Evolutionary conservation across 2,329 filamentous ascomycete genomes (phyloP).

Genomic region (Colletotrichum sidae): DNA sequence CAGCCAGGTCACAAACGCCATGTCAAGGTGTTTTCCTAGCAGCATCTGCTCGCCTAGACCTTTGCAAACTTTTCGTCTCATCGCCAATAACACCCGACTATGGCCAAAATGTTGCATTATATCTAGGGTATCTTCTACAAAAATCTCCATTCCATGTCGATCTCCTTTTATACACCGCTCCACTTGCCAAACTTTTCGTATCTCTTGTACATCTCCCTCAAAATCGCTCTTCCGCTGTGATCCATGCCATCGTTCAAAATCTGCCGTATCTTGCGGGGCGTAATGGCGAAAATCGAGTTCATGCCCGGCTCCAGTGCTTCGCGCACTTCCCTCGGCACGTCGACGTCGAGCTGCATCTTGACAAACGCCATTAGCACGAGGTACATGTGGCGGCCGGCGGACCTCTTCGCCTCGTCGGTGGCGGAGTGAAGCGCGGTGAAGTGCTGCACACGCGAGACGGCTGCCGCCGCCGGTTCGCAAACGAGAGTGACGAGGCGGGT

Average conservation of each 20-base stretch:
- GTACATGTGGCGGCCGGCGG: constrained; percentile 72
- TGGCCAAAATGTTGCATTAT: constrained; percentile 19
- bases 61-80: no score
- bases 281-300: constrained; percentile 70
- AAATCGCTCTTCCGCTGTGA: constrained; percentile 67
- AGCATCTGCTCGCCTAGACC: no score
- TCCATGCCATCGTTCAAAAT: constrained; percentile 72
- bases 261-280: constrained; percentile 64
- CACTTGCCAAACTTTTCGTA: constrained; percentile 74
- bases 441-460: constrained; percentile 61
- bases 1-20: no score
- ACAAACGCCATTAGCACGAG: constrained; percentile 69
- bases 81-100: background rate
- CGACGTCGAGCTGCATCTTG: constrained; percentile 69
- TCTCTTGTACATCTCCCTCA: constrained; percentile 68
- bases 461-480: constrained; percentile 68
- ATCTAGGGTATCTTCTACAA: constrained; percentile 34
- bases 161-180: constrained; percentile 62
- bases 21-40: no score
- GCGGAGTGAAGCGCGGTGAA: constrained; percentile 66
- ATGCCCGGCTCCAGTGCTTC: constrained; percentile 69
- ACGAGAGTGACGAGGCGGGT: constrained; percentile 68
- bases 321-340: constrained; percentile 61
- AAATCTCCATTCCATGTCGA: background rate
- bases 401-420: constrained; percentile 70